Base-by-base conservation (phyloP, 345 rosid genomes). In the Arabis hirsuta region DNA sequence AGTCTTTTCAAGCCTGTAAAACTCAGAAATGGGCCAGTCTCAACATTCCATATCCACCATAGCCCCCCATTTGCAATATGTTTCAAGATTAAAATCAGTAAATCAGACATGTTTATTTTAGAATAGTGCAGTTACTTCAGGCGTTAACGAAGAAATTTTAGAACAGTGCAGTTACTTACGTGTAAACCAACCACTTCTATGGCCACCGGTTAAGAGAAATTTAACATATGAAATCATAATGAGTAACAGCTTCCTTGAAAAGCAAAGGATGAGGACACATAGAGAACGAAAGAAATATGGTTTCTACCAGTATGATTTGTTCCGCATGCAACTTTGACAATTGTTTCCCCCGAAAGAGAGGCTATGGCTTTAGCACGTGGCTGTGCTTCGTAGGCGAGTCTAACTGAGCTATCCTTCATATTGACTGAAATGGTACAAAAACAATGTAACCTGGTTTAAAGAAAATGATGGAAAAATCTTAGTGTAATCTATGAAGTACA, bases 1-100 rank as follows among this genome's bases (percentile, higher is more conserved):
- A 32, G 26, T 22, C 24, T 69, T 34, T 6, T 19, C 4, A 47
- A 67, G 62, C 14, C 11, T 6, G 9, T 41, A 14, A 41, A 48
- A 38, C 72, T 34, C 47, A n/a, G 8, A 70, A 27, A 31, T 42
- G 31, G 67, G 63, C 20, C 16, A 48, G 31, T 48, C 81, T 90
- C 58, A 76, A 95, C 98, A 98, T 95, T 81, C 99, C 98, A 87
- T 91, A 90, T 62, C 99, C 99, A 71, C 99, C 99, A 71, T 73
- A 91, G 65, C 99, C 99, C n/a, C n/a, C 99, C 99, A 95, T 83
- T 98, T 95, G 76, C 72, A 77, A 53, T 55, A 51, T 31, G 61
- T 73, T 67, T 27, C 72, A 84, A 43, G 41, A 66, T 7, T 58
- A 39, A 55, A 72, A 55, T 10, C 0, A 11, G 41, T 55, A 46